Conservation (phyloP, 1,284 basidiomycete species). For the Papiliotrema fonsecae region DNA sequence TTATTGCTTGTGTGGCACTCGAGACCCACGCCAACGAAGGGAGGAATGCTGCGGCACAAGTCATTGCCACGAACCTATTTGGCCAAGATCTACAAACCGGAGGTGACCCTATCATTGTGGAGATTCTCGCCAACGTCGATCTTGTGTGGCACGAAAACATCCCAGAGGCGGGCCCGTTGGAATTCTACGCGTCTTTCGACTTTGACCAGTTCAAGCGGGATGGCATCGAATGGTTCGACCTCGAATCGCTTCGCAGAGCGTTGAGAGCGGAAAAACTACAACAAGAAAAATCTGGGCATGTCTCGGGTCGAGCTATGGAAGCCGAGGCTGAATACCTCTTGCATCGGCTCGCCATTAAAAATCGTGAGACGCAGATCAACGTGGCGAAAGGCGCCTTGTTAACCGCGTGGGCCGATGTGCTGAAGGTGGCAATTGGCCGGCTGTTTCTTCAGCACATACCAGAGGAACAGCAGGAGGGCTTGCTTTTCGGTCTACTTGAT, state of each 20-base stretch:
- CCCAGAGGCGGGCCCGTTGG: conserved; percentile 50
- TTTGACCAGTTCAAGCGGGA: conserved; percentile 67
- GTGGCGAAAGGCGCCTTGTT: conserved; percentile 67
- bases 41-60: conserved; percentile 66
- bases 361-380: conserved; percentile 73
- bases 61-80: conserved; percentile 70
- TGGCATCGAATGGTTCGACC: conserved; percentile 70
- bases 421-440: conserved; percentile 72
- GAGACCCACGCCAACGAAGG: conserved; percentile 83
- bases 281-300: conserved; percentile 65
- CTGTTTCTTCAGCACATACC: conserved; percentile 74
- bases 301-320: conserved; percentile 61
- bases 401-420: conserved; percentile 73
- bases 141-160: conserved; percentile 79
- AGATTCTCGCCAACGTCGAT: conserved; percentile 76
- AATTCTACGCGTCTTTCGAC: conserved; percentile 66
- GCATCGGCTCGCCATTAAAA: conserved; percentile 76
- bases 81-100: conserved; percentile 54
- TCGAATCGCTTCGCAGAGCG: conserved; percentile 64
- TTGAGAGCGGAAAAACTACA: conserved; percentile 59
- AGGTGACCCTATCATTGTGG: conserved; percentile 68
- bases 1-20: conserved; percentile 80
- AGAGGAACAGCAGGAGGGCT: conserved; percentile 71
- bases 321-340: conserved; percentile 70
- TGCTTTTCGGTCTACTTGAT: conserved; percentile 81